A percentile compares a stretch with the other conserved stretches of the same genome.
Evolutionary conservation across 163 green algal species (phyloP).

Genomic region (Volvox carteri): DNA sequence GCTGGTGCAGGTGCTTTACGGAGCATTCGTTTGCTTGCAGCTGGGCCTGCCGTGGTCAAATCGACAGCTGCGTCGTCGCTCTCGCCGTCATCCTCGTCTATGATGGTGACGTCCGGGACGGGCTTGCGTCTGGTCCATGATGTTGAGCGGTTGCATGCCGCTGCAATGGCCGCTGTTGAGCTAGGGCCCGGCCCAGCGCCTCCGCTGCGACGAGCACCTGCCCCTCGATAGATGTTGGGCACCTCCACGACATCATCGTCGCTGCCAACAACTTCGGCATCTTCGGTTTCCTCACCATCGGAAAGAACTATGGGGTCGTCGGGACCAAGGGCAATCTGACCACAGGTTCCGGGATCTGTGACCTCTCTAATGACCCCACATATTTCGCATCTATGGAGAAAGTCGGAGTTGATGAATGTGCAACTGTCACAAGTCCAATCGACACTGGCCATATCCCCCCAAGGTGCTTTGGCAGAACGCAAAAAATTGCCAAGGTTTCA

Average conservation of each 20-base stretch:
- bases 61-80: background rate
- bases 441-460: background rate
- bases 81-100: constrained; percentile 4
- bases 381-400: constrained; percentile 3
- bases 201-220: background rate
- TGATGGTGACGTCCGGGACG: background rate
- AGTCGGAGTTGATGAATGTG: constrained; percentile 7
- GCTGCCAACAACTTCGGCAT: background rate
- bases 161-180: background rate
- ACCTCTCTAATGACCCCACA: background rate
- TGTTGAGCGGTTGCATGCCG: background rate
- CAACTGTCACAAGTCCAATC: constrained; percentile 40
- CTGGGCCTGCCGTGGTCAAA: background rate
- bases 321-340: background rate
- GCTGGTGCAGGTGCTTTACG: too few species aligned
- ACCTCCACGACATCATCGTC: background rate
- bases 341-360: background rate
- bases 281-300: background rate
- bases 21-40: too few species aligned
- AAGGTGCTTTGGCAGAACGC: too few species aligned
- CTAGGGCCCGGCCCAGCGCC: background rate
- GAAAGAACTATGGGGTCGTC: background rate
- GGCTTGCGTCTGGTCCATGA: background rate
- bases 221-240: background rate
- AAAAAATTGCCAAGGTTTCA: too few species aligned